These are phyloP conservation scores for Calonectria leucothoes DNA, from an alignment of 2,329 filamentous ascomycete genomes.

Conservation along the genomic window DNA sequence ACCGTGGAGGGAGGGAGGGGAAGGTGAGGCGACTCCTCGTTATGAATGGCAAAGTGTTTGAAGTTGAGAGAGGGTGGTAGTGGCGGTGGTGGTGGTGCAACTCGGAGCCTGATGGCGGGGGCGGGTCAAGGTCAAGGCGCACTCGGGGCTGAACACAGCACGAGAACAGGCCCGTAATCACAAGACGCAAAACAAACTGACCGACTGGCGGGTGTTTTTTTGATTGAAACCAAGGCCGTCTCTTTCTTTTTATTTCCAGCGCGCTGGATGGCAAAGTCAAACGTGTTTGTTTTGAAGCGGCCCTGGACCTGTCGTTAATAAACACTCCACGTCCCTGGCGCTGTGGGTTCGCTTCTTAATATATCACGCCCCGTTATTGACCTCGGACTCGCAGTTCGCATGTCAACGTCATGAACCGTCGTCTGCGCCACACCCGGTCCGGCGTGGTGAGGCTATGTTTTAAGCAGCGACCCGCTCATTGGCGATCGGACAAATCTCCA, in stretches of 20 bases:
- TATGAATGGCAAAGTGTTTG: slow-evolving; percentile 1
- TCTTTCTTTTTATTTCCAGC: neutral
- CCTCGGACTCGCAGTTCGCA: slow-evolving; percentile 10
- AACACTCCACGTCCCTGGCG: too few species aligned
- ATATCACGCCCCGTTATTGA: neutral
- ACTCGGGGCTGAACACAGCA: slow-evolving; percentile 14
- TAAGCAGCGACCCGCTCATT: slow-evolving; percentile 13
- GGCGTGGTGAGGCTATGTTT: slow-evolving; percentile 34
- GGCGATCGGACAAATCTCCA: neutral
- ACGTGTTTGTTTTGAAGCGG: neutral
- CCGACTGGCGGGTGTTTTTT: neutral
- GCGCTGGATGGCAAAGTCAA: too few species aligned
- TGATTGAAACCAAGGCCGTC: too few species aligned
- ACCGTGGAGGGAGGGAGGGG: neutral
- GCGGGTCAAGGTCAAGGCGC: slow-evolving; percentile 23
- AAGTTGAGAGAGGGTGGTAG: neutral
- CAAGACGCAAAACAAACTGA: slow-evolving; percentile 6
- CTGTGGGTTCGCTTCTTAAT: neutral
- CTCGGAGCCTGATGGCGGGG: neutral
- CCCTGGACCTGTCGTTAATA: too few species aligned
- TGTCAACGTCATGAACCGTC: slow-evolving; percentile 35
- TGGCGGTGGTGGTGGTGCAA: neutral
- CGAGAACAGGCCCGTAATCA: slow-evolving; percentile 18
- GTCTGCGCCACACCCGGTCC: slow-evolving; percentile 31
- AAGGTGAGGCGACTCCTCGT: slow-evolving; percentile 2